Percentiles rank a stretch among this genome's conserved stretches.
phyloP scores from a whole-genome alignment of 805 yeast genomes.

The Yamadazyma philogaea region DNA sequence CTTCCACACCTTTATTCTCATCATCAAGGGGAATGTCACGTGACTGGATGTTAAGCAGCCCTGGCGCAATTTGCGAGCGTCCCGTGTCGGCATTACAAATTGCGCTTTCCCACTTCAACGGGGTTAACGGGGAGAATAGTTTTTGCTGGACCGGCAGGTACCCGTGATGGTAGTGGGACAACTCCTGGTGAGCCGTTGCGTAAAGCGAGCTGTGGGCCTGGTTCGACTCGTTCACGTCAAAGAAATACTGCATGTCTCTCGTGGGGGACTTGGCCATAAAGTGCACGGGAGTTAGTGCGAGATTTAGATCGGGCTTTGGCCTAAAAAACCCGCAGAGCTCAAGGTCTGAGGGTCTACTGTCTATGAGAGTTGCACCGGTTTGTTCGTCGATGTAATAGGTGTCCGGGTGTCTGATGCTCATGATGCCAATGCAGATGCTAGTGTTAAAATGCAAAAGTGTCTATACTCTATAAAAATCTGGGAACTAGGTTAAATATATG shows the following conservation, averaged over 20 bases:
- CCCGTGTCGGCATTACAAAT: too few relatives aligned
- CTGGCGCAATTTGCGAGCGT: too few relatives aligned
- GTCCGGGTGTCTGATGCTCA: not conserved
- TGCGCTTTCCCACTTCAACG: not conserved
- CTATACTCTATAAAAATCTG: too few relatives aligned
- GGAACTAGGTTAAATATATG: too few relatives aligned
- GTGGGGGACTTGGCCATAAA: not conserved
- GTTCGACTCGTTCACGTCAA: slow-evolving; percentile 1
- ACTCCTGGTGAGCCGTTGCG: slow-evolving; percentile 4
- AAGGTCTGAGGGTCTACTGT: slow-evolving; percentile 11
- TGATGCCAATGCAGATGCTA: too few relatives aligned
- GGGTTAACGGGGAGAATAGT: slow-evolving; percentile 8
- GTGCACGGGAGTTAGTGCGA: not conserved
- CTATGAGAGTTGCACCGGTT: slow-evolving; percentile 10
- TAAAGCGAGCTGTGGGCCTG: not conserved
- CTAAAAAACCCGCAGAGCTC: slow-evolving; percentile 13
- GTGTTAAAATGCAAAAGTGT: too few relatives aligned
- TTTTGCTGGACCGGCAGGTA: not conserved
- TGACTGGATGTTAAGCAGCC: too few relatives aligned
- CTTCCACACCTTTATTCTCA: too few relatives aligned
- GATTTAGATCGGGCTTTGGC: not conserved
- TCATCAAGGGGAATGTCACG: too few relatives aligned
- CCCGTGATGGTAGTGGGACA: slow-evolving; percentile 1
- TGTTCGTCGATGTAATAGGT: slow-evolving; percentile 15
- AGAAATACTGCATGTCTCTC: slow-evolving; percentile 1